Conservation (phyloP, 345 rosid species). For the Salix exigua region DNA sequence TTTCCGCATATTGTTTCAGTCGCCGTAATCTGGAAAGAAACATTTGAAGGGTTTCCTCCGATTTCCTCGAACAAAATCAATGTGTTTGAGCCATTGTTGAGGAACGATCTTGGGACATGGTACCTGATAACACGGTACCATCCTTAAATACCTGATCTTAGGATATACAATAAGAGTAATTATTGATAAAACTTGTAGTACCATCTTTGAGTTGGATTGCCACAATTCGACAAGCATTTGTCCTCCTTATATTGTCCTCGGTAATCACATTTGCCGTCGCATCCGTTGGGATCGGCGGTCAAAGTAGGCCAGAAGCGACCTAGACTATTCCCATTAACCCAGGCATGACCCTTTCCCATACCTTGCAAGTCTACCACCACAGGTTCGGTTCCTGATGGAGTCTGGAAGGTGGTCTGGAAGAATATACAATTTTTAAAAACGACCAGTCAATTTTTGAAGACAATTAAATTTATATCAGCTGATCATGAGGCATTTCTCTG, state of each 20-base stretch:
- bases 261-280: conserved; percentile 3
- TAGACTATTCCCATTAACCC: conserved; percentile 19
- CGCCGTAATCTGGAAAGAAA: conserved; percentile 4
- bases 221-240: conserved; percentile 8
- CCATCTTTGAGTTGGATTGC: conserved; percentile 16
- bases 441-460: no score
- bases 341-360: conserved; percentile 19
- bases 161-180: no score
- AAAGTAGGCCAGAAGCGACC: conserved; percentile 4
- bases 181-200: not conserved
- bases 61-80: conserved; percentile 17
- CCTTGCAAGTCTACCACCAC: conserved; percentile 19
- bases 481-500: not conserved
- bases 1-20: not conserved
- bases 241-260: not conserved
- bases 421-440: no score
- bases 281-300: not conserved
- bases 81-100: not conserved
- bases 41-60: conserved; percentile 9
- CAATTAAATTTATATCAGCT: no score
- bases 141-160: no score
- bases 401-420: conserved; percentile 7
- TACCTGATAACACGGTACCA: not conserved
- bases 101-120: conserved; percentile 13
- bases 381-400: conserved; percentile 18